These are phyloP conservation scores for Xylariomycetidae sp. DNA, from an alignment of 2,329 filamentous ascomycete genomes.

Conservation along the genomic window DNA sequence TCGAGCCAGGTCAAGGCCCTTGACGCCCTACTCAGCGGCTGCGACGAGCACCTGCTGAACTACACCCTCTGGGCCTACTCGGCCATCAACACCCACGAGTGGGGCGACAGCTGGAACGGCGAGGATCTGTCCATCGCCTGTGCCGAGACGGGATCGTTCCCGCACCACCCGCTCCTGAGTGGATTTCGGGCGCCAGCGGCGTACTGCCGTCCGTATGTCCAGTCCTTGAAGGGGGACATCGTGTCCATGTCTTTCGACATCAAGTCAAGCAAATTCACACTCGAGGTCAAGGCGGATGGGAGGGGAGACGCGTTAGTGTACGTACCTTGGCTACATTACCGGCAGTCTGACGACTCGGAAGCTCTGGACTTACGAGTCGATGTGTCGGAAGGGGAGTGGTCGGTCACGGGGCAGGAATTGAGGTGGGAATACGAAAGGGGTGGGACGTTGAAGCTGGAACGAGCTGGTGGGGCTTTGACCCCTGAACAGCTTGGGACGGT, in stretches of 20 bases:
- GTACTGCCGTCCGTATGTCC: conserved; percentile 16
- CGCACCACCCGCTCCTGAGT: conserved; percentile 5
- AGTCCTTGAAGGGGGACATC: conserved; percentile 6
- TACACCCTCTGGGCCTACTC: conserved; percentile 19
- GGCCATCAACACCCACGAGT: conserved; percentile 16
- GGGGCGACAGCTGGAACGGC: conserved; percentile 21
- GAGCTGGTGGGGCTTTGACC: conserved; percentile 6
- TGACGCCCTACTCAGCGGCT: conserved; percentile 15
- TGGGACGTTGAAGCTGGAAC: conserved; percentile 7
- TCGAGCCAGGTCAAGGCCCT: conserved; percentile 16
- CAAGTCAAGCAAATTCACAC: conserved; percentile 7
- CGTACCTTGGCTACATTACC: conserved; percentile 16
- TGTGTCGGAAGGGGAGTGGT: conserved; percentile 5
- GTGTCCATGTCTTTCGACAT: conserved; percentile 11
- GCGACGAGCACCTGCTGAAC: conserved; percentile 15
- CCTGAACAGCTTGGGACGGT: conserved; percentile 9
- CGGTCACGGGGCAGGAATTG: conserved; percentile 6
- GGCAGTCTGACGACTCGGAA: conserved; percentile 7
- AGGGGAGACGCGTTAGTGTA: conserved; percentile 9
- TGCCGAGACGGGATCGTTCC: conserved; percentile 17
- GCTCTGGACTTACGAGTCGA: conserved; percentile 6
- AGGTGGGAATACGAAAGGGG: conserved; percentile 7
- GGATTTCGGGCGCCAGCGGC: conserved; percentile 14
- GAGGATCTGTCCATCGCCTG: conserved; percentile 20
- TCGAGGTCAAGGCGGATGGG: conserved; percentile 2